Evolutionary conservation across 805 yeast genomes (phyloP).

Genomic region (Ogataea neopini): DNA sequence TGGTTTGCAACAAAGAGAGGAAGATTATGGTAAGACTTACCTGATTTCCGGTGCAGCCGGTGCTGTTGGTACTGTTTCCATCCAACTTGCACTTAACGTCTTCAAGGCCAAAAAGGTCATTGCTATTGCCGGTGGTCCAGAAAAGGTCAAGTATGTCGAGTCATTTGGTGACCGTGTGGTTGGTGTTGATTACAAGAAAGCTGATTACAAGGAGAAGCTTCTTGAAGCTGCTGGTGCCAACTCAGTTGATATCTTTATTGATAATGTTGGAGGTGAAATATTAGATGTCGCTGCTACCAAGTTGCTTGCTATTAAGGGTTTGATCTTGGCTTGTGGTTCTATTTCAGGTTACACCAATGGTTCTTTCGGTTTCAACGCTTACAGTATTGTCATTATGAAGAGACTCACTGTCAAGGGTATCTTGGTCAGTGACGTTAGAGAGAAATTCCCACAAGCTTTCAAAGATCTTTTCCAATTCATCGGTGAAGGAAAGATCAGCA

Average conservation of each 20-base stretch:
- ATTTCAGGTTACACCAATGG: slow-evolving; percentile 55
- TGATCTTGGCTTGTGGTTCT: slow-evolving; percentile 62
- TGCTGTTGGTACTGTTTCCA: slow-evolving; percentile 65
- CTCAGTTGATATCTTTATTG: slow-evolving; percentile 52
- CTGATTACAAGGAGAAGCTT: slow-evolving; percentile 38
- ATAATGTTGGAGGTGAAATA: slow-evolving; percentile 64
- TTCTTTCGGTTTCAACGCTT: slow-evolving; percentile 38
- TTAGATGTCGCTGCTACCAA: slow-evolving; percentile 46
- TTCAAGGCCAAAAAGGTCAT: slow-evolving; percentile 56
- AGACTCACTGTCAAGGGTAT: slow-evolving; percentile 56
- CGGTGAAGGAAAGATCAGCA: slow-evolving; percentile 42
- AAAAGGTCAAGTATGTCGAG: slow-evolving; percentile 54
- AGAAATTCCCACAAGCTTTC: slow-evolving; percentile 41
- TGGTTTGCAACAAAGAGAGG: slow-evolving; percentile 36
- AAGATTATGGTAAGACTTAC: slow-evolving; percentile 41
- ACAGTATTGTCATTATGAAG: slow-evolving; percentile 42
- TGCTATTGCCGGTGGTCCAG: slow-evolving; percentile 63
- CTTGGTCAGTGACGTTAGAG: slow-evolving; percentile 46
- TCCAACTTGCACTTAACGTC: slow-evolving; percentile 56
- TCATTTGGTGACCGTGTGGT: slow-evolving; percentile 32
- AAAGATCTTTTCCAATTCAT: slow-evolving; percentile 39
- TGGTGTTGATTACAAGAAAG: slow-evolving; percentile 56
- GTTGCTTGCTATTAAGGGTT: slow-evolving; percentile 32
- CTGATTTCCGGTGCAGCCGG: slow-evolving; percentile 69
- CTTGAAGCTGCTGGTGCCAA: slow-evolving; percentile 46